Evolutionary conservation across 1,284 basidiomycete species (phyloP), one percentile per base, ranked within the genome.

Genomic region (Cutaneotrichosporon cutaneum): DNA sequence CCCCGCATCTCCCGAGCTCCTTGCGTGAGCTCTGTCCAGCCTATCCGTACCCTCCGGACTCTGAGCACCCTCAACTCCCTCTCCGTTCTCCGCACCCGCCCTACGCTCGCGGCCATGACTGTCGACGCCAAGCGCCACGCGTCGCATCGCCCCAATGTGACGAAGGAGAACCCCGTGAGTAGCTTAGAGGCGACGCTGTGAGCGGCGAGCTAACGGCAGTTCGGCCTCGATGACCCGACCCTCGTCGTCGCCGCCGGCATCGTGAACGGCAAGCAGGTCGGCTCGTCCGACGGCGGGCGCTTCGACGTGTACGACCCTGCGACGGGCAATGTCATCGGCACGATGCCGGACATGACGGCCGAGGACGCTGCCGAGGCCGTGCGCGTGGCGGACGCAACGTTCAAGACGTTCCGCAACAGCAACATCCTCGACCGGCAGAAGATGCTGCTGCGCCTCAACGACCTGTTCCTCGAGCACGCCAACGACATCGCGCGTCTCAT

Each of bases 231-330:
- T 72, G 92, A 94, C 71, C 77, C 86, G 1, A 83, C 85, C 6
- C 80, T 95, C 63, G 82, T 93, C 72, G 88, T 87, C 72, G 85
- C 85, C 27, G 85, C 91, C 80, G 89, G 84, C 0, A 85, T 87
- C 67, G 89, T 96, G 72, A 85, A 86, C 71, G 92, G 92, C 3
- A 84, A 90, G 77, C 92, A 90, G 88, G 82, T 90, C 8, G 86
- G 89, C 65, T 87, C 90, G n/a, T 84, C 85, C 62, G 85, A 85
- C 44, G 88, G 88, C 13, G 84, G 82, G 54, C 89, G 82, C 32
- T 88, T 95, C 65, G 76, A 81, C 33, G 90, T 95, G 52, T 86
- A 64, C 93, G 93, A 95, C 81, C 93, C 93, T 33, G 89, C 90
- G 4, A 93, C 88, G 1, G 84, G 85, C 45, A 85, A 92, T 70